Percentiles rank a stretch among this genome's conserved stretches.
phyloP scores from a whole-genome alignment of 441 rosid genomes.

The Aleurites moluccanus region DNA sequence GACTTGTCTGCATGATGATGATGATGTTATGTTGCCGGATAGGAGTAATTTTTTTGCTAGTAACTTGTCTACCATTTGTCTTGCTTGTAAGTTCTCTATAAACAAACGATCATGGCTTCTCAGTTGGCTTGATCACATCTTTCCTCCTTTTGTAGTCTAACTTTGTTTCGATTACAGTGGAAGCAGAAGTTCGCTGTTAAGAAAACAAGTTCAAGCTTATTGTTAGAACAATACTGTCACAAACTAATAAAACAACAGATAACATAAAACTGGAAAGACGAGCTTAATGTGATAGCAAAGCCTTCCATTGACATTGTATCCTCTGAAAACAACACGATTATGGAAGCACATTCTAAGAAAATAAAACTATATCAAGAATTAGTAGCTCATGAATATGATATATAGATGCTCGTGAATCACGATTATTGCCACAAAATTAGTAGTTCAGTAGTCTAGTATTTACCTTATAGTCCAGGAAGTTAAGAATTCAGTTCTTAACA shows the following conservation, averaged over 20 bases:
- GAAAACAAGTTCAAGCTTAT: not conserved
- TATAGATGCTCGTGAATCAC: too few relatives aligned
- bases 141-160: not conserved
- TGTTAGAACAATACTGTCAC: not conserved
- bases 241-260: not conserved
- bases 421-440: too few relatives aligned
- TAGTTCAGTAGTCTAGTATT: too few relatives aligned
- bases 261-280: not conserved
- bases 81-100: not conserved
- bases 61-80: not conserved
- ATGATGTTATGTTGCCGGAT: not conserved
- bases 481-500: too few relatives aligned
- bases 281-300: not conserved
- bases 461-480: too few relatives aligned
- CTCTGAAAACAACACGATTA: not conserved
- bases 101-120: not conserved
- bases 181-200: not conserved
- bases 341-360: too few relatives aligned
- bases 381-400: too few relatives aligned
- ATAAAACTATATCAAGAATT: too few relatives aligned
- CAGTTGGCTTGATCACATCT: not conserved
- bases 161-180: not conserved
- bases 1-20: not conserved
- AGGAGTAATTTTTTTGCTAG: not conserved
- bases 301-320: not conserved